Percentiles rank a stretch among this genome's conserved stretches.
These are phyloP conservation scores for Cutaneotrichosporon cavernicola DNA, from an alignment of 1,284 basidiomycete genomes.

Conservation along the genomic window DNA sequence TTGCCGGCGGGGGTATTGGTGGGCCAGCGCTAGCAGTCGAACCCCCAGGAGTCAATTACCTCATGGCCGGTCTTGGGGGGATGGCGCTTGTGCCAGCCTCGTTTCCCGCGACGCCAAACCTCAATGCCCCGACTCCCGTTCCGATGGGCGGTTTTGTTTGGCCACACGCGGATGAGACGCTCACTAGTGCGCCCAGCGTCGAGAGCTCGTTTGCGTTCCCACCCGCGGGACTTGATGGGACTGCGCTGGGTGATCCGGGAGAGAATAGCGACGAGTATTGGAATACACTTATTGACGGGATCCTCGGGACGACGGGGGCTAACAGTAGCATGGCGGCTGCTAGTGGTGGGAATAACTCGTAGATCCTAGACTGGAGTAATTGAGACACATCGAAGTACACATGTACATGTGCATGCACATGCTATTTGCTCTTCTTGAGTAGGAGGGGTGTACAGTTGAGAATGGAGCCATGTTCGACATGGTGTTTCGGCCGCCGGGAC, in stretches of 20 bases:
- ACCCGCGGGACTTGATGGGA: constrained; percentile 21
- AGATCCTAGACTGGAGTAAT: background rate
- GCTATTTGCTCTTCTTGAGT: too few species aligned
- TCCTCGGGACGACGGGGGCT: constrained; percentile 18
- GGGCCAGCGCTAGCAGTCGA: constrained; percentile 11
- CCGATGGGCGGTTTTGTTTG: constrained; percentile 7
- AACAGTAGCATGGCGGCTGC: constrained; percentile 9
- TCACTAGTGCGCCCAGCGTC: constrained; percentile 7
- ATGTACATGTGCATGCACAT: background rate
- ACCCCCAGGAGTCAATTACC: background rate
- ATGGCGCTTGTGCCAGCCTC: background rate
- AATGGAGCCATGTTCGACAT: too few species aligned
- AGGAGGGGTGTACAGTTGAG: too few species aligned
- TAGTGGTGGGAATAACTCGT: constrained; percentile 3
- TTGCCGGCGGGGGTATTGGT: constrained; percentile 37
- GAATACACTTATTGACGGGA: constrained; percentile 52
- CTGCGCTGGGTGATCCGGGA: constrained; percentile 14
- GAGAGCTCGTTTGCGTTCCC: constrained; percentile 7
- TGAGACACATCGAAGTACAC: background rate
- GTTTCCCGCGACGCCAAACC: background rate
- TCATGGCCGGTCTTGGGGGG: background rate
- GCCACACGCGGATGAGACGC: constrained; percentile 8
- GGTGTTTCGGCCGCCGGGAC: too few species aligned
- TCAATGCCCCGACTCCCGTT: constrained; percentile 3
- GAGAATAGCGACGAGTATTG: constrained; percentile 53